Percentiles rank a stretch among this genome's conserved stretches.
These are phyloP conservation scores for Tuber calosporum DNA, from an alignment of 495 filamentous ascomycete genomes.

Conservation along the genomic window DNA sequence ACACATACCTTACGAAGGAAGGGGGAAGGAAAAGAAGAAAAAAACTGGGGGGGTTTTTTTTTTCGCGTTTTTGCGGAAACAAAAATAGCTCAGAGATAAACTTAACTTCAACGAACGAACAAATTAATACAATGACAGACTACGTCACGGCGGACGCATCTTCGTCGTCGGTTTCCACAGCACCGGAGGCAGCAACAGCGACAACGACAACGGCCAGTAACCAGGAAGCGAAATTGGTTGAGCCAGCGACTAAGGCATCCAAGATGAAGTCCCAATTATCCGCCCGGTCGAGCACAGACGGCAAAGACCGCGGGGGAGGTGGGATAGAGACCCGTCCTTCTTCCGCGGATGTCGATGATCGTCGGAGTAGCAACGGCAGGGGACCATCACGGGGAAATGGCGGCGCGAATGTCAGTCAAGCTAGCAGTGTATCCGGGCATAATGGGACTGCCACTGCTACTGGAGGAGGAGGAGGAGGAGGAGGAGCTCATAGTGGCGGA, in stretches of 20 bases:
- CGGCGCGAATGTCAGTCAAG: constrained; percentile 33
- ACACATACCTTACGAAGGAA: constrained; percentile 21
- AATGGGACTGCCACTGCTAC: constrained; percentile 12
- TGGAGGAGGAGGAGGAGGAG: constrained; percentile 20
- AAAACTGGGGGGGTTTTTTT: constrained; percentile 13
- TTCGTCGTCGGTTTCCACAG: constrained; percentile 21
- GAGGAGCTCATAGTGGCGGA: constrained; percentile 24
- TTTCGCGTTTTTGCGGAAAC: constrained; percentile 17
- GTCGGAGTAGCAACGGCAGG: constrained; percentile 31
- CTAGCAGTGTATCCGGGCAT: constrained; percentile 37
- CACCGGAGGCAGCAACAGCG: background rate
- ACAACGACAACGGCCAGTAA: background rate
- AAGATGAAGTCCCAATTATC: constrained; percentile 26
- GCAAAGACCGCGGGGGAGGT: constrained; percentile 27
- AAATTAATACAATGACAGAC: constrained; percentile 21
- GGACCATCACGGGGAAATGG: constrained; percentile 26
- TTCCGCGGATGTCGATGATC: constrained; percentile 31
- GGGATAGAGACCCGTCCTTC: constrained; percentile 32
- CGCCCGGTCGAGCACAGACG: constrained; percentile 18
- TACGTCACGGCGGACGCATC: constrained; percentile 32
- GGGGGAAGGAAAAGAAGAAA: constrained; percentile 3
- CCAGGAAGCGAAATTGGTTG: constrained; percentile 16
- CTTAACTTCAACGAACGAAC: background rate
- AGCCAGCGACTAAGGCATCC: constrained; percentile 12
- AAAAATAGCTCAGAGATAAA: constrained; percentile 21